Base-by-base conservation (phyloP, 2,329 filamentous ascomycete genomes). In the Fusarium floridanum region DNA sequence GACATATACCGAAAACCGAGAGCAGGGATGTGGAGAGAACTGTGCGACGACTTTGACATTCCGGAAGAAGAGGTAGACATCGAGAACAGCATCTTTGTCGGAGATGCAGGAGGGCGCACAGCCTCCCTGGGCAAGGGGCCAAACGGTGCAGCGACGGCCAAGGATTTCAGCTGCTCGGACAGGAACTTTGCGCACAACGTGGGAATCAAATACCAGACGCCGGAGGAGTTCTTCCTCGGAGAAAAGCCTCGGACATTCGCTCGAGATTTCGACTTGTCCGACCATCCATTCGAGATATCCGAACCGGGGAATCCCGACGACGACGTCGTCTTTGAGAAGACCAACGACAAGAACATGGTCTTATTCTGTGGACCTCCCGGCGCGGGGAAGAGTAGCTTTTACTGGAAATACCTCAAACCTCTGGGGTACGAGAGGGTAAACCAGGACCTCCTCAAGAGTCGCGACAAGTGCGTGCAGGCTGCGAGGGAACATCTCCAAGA, bases 301-400 rank as follows among this genome's bases (percentile, higher is more conserved):
- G 64, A 64, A 36, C 70, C 78, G 73, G 50, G 78, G 75, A 56
- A 70, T 20, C 59, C 74, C 1, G 79, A 39, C n/a, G 39, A 39
- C 12, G 39, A 39, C 12, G 45, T 90, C 0, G 11, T 91, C 2
- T 88, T 88, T 73, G 86, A 88, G 56, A 94, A 92, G 83, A 88
- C 86, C 61, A 90, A 92, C 77, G 82, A 89, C 7, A 82, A 91
- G 73, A 95, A 98, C 65, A 85, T 98, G 16, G 90, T 98, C 27
- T 83, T 98, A 9, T 94, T 97, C 81, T 96, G 94, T 79, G 97
- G 97, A 2, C 94, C 94, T 57, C 97, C 97, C 0, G 95, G 94
- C 1, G 91, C 95, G 4, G 97, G 97, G 20, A 98, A 99, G 83
- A 97, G 94, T 43, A 96, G 95, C 0, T 98, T 97, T 79, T 98